Evolutionary conservation across 2,329 filamentous ascomycete species (phyloP), one percentile per base, ranked within the genome.

Genomic region (Ophiostoma sp.): DNA sequence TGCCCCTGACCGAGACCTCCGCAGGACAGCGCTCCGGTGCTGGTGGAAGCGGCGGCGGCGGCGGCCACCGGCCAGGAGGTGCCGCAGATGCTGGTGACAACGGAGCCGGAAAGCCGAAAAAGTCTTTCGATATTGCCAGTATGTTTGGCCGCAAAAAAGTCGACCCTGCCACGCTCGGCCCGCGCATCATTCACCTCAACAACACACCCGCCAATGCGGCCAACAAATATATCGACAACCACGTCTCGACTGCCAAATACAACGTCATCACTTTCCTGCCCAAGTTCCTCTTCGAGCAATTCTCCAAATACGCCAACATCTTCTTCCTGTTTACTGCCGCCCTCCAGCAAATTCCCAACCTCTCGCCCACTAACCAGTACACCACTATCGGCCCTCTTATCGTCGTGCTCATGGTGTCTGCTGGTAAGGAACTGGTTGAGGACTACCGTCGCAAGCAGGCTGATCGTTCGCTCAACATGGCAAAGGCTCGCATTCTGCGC

Each of bases 261-360:
- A 99, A 98, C 79, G 76, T 93, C 77, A 85, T 92, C 69, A 97
- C 93, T 27, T 99, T 99, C 79, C 78, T 98, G 23, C 95, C 95
- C 68, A 99, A 99, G 80, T 99, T 99, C 81, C 84, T 99, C 70
- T 93, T 94, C 79, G 95, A 99, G 80, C 95, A 99, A 79, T 99
- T 99, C 81, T 97, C 94, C 72, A 99, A 97, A 83, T 97, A 97
- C 80, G 95, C 95, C 83, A 99, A 99, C 81, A 81, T 99, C 77
- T 99, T 99, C 84, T 99, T 99, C 90, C 87, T 99, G 78, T 98
- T 99, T 80, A 99, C 95, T 52, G 94, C 95, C 20, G 89, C 88
- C 57, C 83, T 99, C 65, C 95, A 99, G 82, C 95, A 99, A 79
- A 97, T 99, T 72, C 95, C 95, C 31, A 90, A 91, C 74, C 90